phyloP scores from a whole-genome alignment of 2,329 filamentous ascomycete genomes.

The Diaporthe sp. region DNA sequence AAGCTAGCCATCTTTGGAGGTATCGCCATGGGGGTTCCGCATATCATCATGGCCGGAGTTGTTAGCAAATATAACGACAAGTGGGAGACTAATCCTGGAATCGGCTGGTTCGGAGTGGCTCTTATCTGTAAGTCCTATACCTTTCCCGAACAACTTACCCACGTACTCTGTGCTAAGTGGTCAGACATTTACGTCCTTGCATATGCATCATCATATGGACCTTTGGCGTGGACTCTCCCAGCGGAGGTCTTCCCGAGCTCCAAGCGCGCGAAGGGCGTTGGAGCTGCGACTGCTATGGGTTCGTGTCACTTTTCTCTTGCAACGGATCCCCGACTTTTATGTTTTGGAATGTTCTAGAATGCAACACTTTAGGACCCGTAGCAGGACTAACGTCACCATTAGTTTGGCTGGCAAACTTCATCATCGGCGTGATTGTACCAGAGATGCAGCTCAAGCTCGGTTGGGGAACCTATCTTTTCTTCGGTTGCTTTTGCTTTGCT shows the following conservation, averaged over 20 bases:
- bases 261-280: constrained; percentile 49
- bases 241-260: constrained; percentile 50
- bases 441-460: constrained; percentile 62
- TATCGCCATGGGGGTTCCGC: constrained; percentile 39
- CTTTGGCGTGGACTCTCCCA: constrained; percentile 49
- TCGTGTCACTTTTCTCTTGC: too few relatives aligned
- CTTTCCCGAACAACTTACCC: neutral
- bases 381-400: too few relatives aligned
- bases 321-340: too few relatives aligned
- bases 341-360: too few relatives aligned
- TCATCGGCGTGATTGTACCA: constrained; percentile 61
- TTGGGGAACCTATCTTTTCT: constrained; percentile 63
- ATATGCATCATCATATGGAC: constrained; percentile 45
- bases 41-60: constrained; percentile 31
- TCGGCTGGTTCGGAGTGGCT: constrained; percentile 25
- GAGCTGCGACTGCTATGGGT: constrained; percentile 44
- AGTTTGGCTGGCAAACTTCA: constrained; percentile 51
- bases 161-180: neutral
- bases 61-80: constrained; percentile 5
- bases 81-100: neutral
- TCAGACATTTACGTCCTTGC: constrained; percentile 45
- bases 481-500: constrained; percentile 62
- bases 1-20: constrained; percentile 44
- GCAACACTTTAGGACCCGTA: too few relatives aligned
- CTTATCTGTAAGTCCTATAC: neutral